Conservation (phyloP, 1,139 yeast genomes). For the Pichia cactophila region DNA sequence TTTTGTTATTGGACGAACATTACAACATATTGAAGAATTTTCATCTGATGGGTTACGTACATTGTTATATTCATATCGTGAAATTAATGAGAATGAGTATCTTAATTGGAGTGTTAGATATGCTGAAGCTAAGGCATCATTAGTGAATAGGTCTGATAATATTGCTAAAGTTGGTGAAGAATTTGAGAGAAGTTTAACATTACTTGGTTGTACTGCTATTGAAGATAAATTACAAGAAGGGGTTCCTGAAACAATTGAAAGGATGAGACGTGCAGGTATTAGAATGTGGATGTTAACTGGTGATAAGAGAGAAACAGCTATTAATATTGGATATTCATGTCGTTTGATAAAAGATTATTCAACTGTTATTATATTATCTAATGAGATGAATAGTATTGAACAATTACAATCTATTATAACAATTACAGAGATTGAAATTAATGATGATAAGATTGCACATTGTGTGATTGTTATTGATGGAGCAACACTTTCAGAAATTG, state of each 20-base stretch:
- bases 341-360: slow-evolving; percentile 89
- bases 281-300: slow-evolving; percentile 98
- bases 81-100: slow-evolving; percentile 57
- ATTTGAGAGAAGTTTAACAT: slow-evolving; percentile 58
- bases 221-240: slow-evolving; percentile 96
- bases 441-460: slow-evolving; percentile 75
- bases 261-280: slow-evolving; percentile 85
- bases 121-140: slow-evolving; percentile 68
- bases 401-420: slow-evolving; percentile 46
- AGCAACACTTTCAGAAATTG: slow-evolving; percentile 64
- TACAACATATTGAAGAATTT: slow-evolving; percentile 87
- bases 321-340: slow-evolving; percentile 93
- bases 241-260: slow-evolving; percentile 89
- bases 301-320: slow-evolving; percentile 95
- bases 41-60: slow-evolving; percentile 94
- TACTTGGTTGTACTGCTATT: slow-evolving; percentile 92
- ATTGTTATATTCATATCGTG: slow-evolving; percentile 69
- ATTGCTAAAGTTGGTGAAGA: slow-evolving; percentile 68
- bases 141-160: slow-evolving; percentile 55
- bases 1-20: slow-evolving; percentile 71
- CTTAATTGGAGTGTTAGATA: slow-evolving; percentile 60
- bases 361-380: slow-evolving; percentile 68
- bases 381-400: slow-evolving; percentile 40
- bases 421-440: slow-evolving; percentile 53
- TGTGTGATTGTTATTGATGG: slow-evolving; percentile 95